Base-by-base conservation (phyloP, 345 rosid genomes). In the Alliaria petiolata region DNA sequence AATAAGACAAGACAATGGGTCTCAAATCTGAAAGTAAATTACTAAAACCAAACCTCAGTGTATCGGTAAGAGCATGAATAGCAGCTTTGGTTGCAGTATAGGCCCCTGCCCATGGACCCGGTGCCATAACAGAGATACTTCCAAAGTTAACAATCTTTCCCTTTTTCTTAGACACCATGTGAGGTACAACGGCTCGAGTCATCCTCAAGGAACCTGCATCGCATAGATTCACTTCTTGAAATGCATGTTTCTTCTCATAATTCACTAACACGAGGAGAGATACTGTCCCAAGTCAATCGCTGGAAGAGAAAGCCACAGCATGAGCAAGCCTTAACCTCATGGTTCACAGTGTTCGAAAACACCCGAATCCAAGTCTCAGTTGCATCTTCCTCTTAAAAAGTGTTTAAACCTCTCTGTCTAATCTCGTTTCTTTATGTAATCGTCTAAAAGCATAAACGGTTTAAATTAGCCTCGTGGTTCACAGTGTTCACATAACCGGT, bases 71-170 rank as follows among this genome's bases (percentile, higher is more conserved):
- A 17, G 95, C 79, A 78, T 93, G 95, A 62, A 93, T 79, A 59
- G 97, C 91, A 38, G 96, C 95, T 84, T 93, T 93, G 28, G 95
- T 78, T n/a, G 95, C 89, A 49, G 86, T 76, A 72, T 89, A 93
- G 53, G 79, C 91, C 36, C 97, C 96, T 6, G 88, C 69, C 97
- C 97, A 93, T 0, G 92, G 97, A 35, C 83, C 77, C 3, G 93
- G 87, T 61, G 81, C 78, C 79, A 80, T 25, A 30, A 69, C 96
- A 52, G 82, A 34, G 45, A 85, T 76, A 53, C 96, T 90, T 56
- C 98, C 96, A 40, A 93, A 59, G 14, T 93, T 93, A 15, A 88
- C 89, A 34, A 93, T 80, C 78, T 81, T 91, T 12, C 96, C 95
- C 52, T 76, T 84, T 62, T 70, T 89, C 82, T 86, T 85, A 51